These are phyloP conservation scores for Remersonia thermophila DNA, from an alignment of 2,329 filamentous ascomycete genomes.

Conservation along the genomic window DNA sequence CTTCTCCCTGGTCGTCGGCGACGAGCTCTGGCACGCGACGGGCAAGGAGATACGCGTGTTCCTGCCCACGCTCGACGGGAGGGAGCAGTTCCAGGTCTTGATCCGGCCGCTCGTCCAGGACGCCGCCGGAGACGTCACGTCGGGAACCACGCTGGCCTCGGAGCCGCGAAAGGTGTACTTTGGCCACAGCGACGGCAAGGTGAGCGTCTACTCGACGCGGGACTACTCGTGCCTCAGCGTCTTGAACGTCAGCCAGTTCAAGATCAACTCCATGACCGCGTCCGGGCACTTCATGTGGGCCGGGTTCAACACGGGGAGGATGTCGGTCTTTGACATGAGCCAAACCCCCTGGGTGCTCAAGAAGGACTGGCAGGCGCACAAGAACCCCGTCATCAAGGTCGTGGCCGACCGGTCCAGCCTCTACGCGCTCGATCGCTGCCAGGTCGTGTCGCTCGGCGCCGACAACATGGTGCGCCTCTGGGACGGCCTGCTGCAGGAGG, in stretches of 20 bases:
- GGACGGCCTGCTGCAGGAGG: slow-evolving; percentile 87
- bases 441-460: slow-evolving; percentile 75
- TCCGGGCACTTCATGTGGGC: slow-evolving; percentile 82
- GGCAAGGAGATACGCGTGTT: slow-evolving; percentile 84
- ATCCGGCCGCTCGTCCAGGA: slow-evolving; percentile 57
- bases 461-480: slow-evolving; percentile 77
- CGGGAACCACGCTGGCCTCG: slow-evolving; percentile 62
- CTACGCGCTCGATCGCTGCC: slow-evolving; percentile 72
- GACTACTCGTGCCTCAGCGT: slow-evolving; percentile 69
- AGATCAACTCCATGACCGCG: slow-evolving; percentile 77
- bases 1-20: slow-evolving; percentile 77
- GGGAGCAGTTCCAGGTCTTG: slow-evolving; percentile 61
- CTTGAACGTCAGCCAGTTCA: slow-evolving; percentile 82
- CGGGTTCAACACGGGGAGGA: slow-evolving; percentile 85
- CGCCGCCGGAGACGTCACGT: slow-evolving; percentile 74
- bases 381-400: slow-evolving; percentile 67
- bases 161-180: slow-evolving; percentile 74
- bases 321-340: slow-evolving; percentile 81
- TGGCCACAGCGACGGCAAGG: slow-evolving; percentile 85
- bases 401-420: slow-evolving; percentile 68
- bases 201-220: slow-evolving; percentile 76
- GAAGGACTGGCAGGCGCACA: slow-evolving; percentile 92
- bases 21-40: slow-evolving; percentile 75
- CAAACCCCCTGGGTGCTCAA: slow-evolving; percentile 76
- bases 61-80: slow-evolving; percentile 55